Evolutionary conservation across 73 alveolate genomes (phyloP), one percentile per base, ranked within the genome.

Genomic region (Paraurostyla sp.): DNA sequence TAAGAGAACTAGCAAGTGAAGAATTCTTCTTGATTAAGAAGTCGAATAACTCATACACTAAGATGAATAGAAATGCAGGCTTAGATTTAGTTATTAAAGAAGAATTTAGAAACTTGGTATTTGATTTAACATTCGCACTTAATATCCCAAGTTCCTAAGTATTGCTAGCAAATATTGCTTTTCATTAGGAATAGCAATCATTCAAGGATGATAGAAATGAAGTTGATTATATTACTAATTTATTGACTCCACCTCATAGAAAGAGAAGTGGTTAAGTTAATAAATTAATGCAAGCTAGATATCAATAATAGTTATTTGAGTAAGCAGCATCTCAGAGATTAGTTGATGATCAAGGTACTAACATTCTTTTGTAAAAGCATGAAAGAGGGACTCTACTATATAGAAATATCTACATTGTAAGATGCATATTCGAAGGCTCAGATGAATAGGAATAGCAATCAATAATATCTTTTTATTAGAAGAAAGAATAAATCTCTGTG

Each of bases 401-500:
- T 27, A 43, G 92, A 69, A 76, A 85, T 38, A 25, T 85, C 49
- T 85, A 60, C 35, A 18, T 51, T 7, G 92, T 85, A 27, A 85
- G 92, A 50, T 85, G 92, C 50, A n/a, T 62, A 13, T 71, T 85
- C 40, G 92, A 58, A n/a, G 22, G 23, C 0, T n/a, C 7, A 20
- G 88, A 81, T 15, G 71, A 57, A 32, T 23, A 48, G 20, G 92
- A 85, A 65, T 13, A 65, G 32, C 41, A 71, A 51, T 43, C 85
- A 69, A 35, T 85, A 0, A 81, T 81, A 22, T 81, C 91, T 32
- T 81, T 81, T 30, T 81, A 18, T 69, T 36, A 33, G 59, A 56
- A 36, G 51, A 32, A 13, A 23, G 91, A 81, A 58, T 0, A n/a
- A 4, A 69, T 85, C 16, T 60, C 59, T 56, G 92, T 85, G 20